A percentile compares a stretch with the other conserved stretches of the same genome.
phyloP scores from a whole-genome alignment of 306 rosid genomes.

The Vigna mungo region DNA sequence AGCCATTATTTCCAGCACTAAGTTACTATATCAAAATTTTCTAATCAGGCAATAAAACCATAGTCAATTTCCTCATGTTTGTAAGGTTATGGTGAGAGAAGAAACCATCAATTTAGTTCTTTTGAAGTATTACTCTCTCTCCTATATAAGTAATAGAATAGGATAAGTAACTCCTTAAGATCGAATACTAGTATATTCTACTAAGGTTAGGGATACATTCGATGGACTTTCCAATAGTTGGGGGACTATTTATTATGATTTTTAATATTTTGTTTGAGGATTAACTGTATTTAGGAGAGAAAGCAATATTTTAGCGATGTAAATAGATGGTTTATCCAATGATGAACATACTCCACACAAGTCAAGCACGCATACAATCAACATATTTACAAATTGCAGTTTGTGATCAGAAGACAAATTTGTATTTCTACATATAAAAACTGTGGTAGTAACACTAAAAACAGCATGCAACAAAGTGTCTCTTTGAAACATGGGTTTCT shows the following conservation, averaged over 20 bases:
- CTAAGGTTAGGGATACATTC: no score
- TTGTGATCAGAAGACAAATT: slow-evolving; percentile 21
- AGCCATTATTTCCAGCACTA: slow-evolving; percentile 14
- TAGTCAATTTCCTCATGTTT: slow-evolving; percentile 9
- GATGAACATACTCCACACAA: no score
- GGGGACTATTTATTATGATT: no score
- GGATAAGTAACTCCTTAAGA: no score
- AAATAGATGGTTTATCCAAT: no score
- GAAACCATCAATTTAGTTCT: not conserved
- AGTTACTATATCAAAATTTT: slow-evolving; percentile 13
- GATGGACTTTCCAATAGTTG: no score
- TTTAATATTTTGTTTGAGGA: no score
- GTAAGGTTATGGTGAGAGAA: not conserved
- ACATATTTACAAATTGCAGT: slow-evolving; percentile 20
- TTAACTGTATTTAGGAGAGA: no score
- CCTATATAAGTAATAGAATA: no score
- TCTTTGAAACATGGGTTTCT: slow-evolving; percentile 7
- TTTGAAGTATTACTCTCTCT: not conserved
- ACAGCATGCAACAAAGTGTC: not conserved
- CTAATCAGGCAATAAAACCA: slow-evolving; percentile 10
- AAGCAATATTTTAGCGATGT: no score
- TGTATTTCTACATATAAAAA: not conserved
- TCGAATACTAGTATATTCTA: no score
- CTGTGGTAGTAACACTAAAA: not conserved
- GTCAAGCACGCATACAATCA: not conserved